These are phyloP conservation scores for Backusella macrospora DNA, from an alignment of 192 early-diverging fungal species.

Conservation along the genomic window DNA sequence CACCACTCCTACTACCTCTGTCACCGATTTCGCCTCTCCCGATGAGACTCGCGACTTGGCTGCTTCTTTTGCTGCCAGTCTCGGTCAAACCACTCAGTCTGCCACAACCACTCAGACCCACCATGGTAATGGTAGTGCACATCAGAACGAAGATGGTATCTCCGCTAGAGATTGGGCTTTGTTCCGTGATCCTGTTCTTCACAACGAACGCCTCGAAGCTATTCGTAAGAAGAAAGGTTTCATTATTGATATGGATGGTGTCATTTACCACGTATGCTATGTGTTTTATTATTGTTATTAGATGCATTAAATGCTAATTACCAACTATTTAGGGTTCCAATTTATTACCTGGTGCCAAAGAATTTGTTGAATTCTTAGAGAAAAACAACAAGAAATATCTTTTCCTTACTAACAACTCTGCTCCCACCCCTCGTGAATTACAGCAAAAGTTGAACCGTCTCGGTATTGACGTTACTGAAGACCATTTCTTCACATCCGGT, in stretches of 20 bases:
- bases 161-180: slow-evolving; percentile 30
- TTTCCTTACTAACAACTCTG: slow-evolving; percentile 68
- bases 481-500: slow-evolving; percentile 62
- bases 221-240: slow-evolving; percentile 56
- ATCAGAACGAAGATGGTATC: slow-evolving; percentile 12
- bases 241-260: slow-evolving; percentile 67
- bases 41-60: slow-evolving; percentile 21
- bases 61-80: slow-evolving; percentile 18
- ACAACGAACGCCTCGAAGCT: slow-evolving; percentile 33
- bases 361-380: slow-evolving; percentile 57
- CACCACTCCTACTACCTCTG: slow-evolving; percentile 12
- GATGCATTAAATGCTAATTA: background rate
- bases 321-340: slow-evolving; percentile 39
- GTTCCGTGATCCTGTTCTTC: slow-evolving; percentile 33
- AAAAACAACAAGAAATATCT: slow-evolving; percentile 58
- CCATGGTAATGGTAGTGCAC: background rate
- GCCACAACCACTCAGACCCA: background rate
- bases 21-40: slow-evolving; percentile 4
- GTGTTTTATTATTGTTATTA: slow-evolving; percentile 17
- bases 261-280: slow-evolving; percentile 56
- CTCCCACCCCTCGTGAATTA: slow-evolving; percentile 63
- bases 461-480: slow-evolving; percentile 52
- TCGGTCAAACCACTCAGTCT: background rate
- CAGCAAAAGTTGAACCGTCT: slow-evolving; percentile 54
- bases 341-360: slow-evolving; percentile 58